A percentile compares a stretch with the other conserved stretches of the same genome.
phyloP scores from a whole-genome alignment of 805 yeast genomes.

The Candida odintsovae region DNA sequence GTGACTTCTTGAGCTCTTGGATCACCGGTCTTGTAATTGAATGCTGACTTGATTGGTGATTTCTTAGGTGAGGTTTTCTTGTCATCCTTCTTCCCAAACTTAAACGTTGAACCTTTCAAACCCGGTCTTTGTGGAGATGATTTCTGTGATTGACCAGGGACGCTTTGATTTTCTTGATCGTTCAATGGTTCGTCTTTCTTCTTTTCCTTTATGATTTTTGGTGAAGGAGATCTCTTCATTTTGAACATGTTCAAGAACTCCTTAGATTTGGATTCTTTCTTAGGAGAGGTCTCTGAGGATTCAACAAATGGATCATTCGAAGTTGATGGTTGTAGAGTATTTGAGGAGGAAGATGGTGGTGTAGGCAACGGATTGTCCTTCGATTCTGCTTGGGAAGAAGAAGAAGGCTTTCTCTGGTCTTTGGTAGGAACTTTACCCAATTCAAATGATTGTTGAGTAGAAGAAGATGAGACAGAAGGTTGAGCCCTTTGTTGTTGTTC shows the following conservation, averaged over 20 bases:
- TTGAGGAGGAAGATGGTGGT: neutral
- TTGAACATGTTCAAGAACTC: slow-evolving; percentile 23
- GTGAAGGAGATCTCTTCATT: slow-evolving; percentile 21
- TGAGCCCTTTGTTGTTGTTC: neutral
- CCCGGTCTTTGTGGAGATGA: slow-evolving; percentile 16
- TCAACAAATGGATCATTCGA: neutral
- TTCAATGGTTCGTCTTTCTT: neutral
- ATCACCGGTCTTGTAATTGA: slow-evolving; percentile 1
- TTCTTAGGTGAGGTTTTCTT: slow-evolving; percentile 16
- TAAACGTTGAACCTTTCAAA: slow-evolving; percentile 10
- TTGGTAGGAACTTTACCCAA: neutral
- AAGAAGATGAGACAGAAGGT: neutral
- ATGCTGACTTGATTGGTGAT: slow-evolving; percentile 7
- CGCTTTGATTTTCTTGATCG: neutral
- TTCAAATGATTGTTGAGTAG: slow-evolving; percentile 3
- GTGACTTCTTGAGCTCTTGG: slow-evolving; percentile 1
- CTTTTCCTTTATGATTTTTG: slow-evolving; percentile 5
- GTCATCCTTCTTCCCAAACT: slow-evolving; percentile 4
- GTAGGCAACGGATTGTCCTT: neutral
- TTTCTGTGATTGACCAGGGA: slow-evolving; percentile 1
- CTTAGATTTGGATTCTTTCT: slow-evolving; percentile 19
- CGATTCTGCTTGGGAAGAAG: neutral
- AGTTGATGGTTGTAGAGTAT: neutral
- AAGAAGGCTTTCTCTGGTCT: neutral
- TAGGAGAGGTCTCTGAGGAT: neutral